Evolutionary conservation across 352 stramenopile species (phyloP).

Genomic region (Phytophthora cryptogea): DNA sequence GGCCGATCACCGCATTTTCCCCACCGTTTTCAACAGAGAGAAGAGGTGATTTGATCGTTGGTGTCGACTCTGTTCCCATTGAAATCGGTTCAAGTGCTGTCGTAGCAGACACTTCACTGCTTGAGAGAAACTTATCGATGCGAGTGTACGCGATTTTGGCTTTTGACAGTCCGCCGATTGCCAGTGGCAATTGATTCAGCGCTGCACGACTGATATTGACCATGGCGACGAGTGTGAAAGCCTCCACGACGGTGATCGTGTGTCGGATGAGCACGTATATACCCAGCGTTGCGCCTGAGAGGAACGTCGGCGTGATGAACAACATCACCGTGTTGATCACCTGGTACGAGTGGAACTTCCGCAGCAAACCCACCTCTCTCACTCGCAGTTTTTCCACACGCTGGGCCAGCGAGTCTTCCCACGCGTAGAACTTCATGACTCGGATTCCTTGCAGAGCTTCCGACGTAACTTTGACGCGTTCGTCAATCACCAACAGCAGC

Average conservation of each 20-base stretch:
- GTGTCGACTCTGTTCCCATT: not conserved
- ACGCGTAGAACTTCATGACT: constrained; percentile 91
- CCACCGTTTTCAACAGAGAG: not conserved
- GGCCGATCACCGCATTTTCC: not conserved
- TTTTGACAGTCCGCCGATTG: constrained; percentile 30
- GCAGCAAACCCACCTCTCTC: constrained; percentile 44
- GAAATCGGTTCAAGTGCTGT: not conserved
- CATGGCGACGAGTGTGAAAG: constrained; percentile 40
- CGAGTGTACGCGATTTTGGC: constrained; percentile 36
- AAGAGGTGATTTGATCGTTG: constrained; percentile 8
- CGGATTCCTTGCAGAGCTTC: constrained; percentile 91
- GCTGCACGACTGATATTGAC: constrained; percentile 35
- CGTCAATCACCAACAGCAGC: constrained; percentile 49
- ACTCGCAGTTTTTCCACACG: constrained; percentile 48
- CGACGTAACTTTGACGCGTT: constrained; percentile 92
- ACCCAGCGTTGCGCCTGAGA: constrained; percentile 29
- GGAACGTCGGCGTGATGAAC: constrained; percentile 40
- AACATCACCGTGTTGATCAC: constrained; percentile 48
- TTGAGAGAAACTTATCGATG: constrained; percentile 35
- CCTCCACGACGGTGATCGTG: constrained; percentile 32
- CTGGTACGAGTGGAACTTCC: constrained; percentile 43
- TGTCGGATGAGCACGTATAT: constrained; percentile 32
- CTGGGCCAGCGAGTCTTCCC: constrained; percentile 49
- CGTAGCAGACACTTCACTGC: constrained; percentile 18
- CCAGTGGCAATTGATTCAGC: constrained; percentile 31